phyloP scores from a whole-genome alignment of 2,329 filamentous ascomycete genomes.

The Pseudogymnoascus destructans region DNA sequence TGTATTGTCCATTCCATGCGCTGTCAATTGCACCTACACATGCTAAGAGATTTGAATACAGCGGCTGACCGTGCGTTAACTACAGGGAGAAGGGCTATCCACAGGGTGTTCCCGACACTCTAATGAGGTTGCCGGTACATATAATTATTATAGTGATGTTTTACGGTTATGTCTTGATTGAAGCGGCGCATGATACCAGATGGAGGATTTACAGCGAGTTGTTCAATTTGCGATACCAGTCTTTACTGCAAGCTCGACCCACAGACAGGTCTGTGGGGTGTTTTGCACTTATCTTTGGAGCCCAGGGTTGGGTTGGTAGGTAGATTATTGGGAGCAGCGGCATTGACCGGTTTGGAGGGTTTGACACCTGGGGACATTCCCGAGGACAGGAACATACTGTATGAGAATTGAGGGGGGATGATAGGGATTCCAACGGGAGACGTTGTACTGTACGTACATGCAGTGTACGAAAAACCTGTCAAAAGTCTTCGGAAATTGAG shows the following conservation, averaged over 20 bases:
- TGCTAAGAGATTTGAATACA: not conserved
- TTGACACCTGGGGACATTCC: not conserved
- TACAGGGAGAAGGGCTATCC: slow-evolving; percentile 18
- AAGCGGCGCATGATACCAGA: not conserved
- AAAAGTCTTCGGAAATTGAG: not conserved
- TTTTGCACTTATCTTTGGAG: not conserved
- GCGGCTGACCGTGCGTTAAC: not conserved
- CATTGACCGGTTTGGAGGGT: not conserved
- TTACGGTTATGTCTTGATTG: slow-evolving; percentile 4
- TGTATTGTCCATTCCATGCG: not conserved
- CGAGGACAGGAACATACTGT: not conserved
- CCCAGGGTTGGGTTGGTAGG: not conserved
- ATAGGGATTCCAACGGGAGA: not conserved
- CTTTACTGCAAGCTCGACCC: not conserved
- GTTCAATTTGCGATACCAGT: not conserved
- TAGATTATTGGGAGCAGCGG: not conserved
- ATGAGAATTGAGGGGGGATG: not conserved
- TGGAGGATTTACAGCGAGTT: not conserved
- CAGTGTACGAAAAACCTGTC: not conserved
- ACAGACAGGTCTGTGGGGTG: not conserved
- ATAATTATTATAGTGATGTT: slow-evolving; percentile 1
- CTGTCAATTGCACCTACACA: not conserved
- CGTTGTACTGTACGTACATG: not conserved
- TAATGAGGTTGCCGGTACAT: slow-evolving; percentile 10
- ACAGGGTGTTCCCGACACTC: slow-evolving; percentile 22